These are phyloP conservation scores for Nitzschia sp. DNA, from an alignment of 108 stramenopile genomes.

Conservation along the genomic window DNA sequence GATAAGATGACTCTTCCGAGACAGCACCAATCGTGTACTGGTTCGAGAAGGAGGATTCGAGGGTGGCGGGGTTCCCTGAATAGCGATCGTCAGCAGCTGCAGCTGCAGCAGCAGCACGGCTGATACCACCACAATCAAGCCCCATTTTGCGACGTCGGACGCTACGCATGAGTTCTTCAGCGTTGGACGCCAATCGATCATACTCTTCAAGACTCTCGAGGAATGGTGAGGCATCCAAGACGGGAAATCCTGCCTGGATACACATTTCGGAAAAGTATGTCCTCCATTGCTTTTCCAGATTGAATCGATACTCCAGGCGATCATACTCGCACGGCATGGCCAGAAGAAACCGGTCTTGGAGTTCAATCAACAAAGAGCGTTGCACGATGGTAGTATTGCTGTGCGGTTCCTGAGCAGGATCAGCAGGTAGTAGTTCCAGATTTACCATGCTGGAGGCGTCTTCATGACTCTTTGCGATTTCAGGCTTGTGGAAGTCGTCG, in stretches of 20 bases:
- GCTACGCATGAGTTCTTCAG: slow-evolving; percentile 44
- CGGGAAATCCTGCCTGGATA: slow-evolving; percentile 49
- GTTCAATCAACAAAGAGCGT: too few species aligned
- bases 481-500: too few species aligned
- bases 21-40: too few species aligned
- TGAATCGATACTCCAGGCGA: slow-evolving; percentile 54
- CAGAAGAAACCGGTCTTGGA: slow-evolving; percentile 59
- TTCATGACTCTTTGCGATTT: too few species aligned
- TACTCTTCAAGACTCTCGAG: slow-evolving; percentile 50
- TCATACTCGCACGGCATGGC: slow-evolving; percentile 43
- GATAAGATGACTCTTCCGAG: too few species aligned
- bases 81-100: not conserved
- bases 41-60: not conserved
- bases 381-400: too few species aligned
- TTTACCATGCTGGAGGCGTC: too few species aligned
- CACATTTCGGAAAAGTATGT: slow-evolving; percentile 62
- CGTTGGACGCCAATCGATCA: slow-evolving; percentile 34
- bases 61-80: not conserved
- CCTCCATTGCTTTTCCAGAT: slow-evolving; percentile 60
- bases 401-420: too few species aligned
- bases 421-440: too few species aligned
- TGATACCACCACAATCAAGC: slow-evolving; percentile 6
- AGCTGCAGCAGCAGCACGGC: not conserved
- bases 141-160: slow-evolving; percentile 64
- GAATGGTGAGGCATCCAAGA: slow-evolving; percentile 56